These are phyloP conservation scores for Rhodocollybia butyracea DNA, from an alignment of 768 basidiomycete species.

Conservation along the genomic window DNA sequence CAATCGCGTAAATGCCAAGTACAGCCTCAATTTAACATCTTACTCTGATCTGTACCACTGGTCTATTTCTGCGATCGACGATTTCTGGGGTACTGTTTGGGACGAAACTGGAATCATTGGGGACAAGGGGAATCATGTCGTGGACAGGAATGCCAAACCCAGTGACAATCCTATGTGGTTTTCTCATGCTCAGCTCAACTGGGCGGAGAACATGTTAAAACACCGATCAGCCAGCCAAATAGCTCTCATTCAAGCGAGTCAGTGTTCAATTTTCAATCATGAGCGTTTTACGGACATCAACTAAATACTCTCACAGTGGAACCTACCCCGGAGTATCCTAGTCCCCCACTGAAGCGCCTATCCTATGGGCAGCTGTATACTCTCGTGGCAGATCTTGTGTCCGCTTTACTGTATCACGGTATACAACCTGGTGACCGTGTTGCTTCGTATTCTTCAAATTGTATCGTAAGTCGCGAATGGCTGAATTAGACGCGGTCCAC, in stretches of 20 bases:
- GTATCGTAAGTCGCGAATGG: conserved; percentile 63
- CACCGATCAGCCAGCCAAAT: conserved; percentile 53
- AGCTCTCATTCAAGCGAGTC: conserved; percentile 71
- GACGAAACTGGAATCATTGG: conserved; percentile 62
- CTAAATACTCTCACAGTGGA: conserved; percentile 45
- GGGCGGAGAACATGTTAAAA: conserved; percentile 78
- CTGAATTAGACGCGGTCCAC: no score
- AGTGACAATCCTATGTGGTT: conserved; percentile 73
- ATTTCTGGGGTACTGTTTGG: conserved; percentile 77
- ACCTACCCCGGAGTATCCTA: conserved; percentile 47
- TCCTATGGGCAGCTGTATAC: conserved; percentile 59
- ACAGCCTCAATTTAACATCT: conserved; percentile 40
- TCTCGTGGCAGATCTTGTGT: conserved; percentile 53
- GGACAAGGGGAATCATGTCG: conserved; percentile 55
- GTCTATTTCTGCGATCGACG: conserved; percentile 56
- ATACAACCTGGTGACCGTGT: conserved; percentile 67
- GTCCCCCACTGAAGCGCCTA: conserved; percentile 40
- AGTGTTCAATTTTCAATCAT: conserved; percentile 27
- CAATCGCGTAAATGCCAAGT: conserved; percentile 44
- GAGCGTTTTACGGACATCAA: conserved; percentile 12
- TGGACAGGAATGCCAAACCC: conserved; percentile 52
- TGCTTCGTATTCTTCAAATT: conserved; percentile 77
- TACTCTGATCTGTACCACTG: conserved; percentile 68
- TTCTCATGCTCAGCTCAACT: conserved; percentile 61
- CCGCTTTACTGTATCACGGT: conserved; percentile 50